A percentile compares a stretch with the other conserved stretches of the same genome.
Evolutionary conservation across 2,329 filamentous ascomycete genomes (phyloP).

Genomic region (Akanthomyces uredinophilus): DNA sequence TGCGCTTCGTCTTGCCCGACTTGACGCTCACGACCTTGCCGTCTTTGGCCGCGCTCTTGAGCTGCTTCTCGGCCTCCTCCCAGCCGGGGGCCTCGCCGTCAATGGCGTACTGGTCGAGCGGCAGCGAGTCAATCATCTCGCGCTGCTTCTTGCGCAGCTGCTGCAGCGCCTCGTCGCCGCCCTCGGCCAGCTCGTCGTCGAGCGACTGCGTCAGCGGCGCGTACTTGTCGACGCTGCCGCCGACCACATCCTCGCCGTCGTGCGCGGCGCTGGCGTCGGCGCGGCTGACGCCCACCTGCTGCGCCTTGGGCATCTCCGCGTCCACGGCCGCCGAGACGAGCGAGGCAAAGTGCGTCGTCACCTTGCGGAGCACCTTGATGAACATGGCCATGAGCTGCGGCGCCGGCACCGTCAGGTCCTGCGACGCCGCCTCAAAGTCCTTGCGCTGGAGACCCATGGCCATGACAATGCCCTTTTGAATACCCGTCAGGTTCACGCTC

Average conservation of each 20-base stretch:
- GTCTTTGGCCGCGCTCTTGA: slow-evolving; percentile 51
- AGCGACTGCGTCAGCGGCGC: slow-evolving; percentile 66
- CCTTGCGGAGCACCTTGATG: slow-evolving; percentile 89
- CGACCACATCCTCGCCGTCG: slow-evolving; percentile 56
- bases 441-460: slow-evolving; percentile 89
- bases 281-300: slow-evolving; percentile 52
- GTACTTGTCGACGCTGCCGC: slow-evolving; percentile 50
- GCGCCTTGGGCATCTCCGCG: slow-evolving; percentile 56
- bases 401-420: slow-evolving; percentile 67
- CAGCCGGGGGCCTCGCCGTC: slow-evolving; percentile 57
- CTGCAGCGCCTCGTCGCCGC: slow-evolving; percentile 67
- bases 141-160: slow-evolving; percentile 74
- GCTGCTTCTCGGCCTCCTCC: slow-evolving; percentile 70
- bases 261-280: slow-evolving; percentile 59
- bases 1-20: slow-evolving; percentile 70
- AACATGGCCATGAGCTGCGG: slow-evolving; percentile 93
- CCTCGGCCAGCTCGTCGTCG: slow-evolving; percentile 79
- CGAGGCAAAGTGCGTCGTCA: slow-evolving; percentile 70
- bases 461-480: slow-evolving; percentile 84
- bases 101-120: slow-evolving; percentile 69
- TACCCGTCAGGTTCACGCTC: slow-evolving; percentile 66
- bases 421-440: slow-evolving; percentile 71
- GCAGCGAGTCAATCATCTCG: slow-evolving; percentile 83
- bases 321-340: slow-evolving; percentile 71
- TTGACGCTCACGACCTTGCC: slow-evolving; percentile 75